Evolutionary conservation across 306 rosid species (phyloP), one percentile per base, ranked within the genome.

Genomic region (Cicer bijugum): DNA sequence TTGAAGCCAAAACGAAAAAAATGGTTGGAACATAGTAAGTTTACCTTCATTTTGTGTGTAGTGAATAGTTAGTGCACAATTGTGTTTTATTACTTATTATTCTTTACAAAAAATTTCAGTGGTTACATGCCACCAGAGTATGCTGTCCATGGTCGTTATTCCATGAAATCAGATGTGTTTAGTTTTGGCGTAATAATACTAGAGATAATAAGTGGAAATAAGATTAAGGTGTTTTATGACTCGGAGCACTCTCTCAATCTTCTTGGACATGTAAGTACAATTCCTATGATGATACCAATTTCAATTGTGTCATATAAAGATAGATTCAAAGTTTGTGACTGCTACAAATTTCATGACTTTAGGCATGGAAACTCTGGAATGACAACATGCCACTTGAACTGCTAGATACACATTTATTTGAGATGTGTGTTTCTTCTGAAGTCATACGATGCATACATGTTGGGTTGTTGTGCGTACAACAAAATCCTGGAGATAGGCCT

Each of bases 101-200:
- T 52, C 9, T 52, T 4, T 0, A 52, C 23, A 15, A 16, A 15
- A 9, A 52, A 7, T 7, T 52, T 15, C 11, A 85, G 89, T 19
- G 85, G 89, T 19, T 88, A 84, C 12, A 88, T 88, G 85, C 65
- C 89, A 9, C 88, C 88, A 0, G 84, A 84, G 44, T 87, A 87
- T 42, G 81, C 82, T 8, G 61, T 68, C 8, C 64, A 62, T 43
- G 91, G 91, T 0, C 51, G 53, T 6, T 87, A 71, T 42, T 87
- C 85, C 0, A 47, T 80, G 35, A 84, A 87, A 57, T 63, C 87
- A 0, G 87, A 87, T 69, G 84, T 87, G 10, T 87, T 80, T 10
- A 87, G 87, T 35, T 87, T 78, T n/a, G 88, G 88, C 5, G 85
- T 87, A 6, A 62, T 87, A 15, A 20, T 87, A 8, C 23, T 87